Evolutionary conservation across 208 protist genomes (phyloP).

Genomic region (Trypanosoma boissoni): DNA sequence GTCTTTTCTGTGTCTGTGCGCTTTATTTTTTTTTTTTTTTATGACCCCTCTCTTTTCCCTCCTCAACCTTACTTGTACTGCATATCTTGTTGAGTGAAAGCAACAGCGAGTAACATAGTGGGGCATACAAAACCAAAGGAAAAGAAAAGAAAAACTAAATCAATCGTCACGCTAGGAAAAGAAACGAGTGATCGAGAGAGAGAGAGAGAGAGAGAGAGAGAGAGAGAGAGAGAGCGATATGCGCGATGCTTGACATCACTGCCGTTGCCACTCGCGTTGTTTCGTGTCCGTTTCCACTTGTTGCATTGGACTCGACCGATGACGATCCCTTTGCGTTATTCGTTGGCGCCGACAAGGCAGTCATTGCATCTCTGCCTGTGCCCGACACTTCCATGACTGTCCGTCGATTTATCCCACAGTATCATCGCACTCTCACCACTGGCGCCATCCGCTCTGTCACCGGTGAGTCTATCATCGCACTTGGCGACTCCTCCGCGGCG

Average conservation of each 20-base stretch:
- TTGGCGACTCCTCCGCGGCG: constrained; percentile 10
- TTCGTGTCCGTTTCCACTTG: constrained; percentile 18
- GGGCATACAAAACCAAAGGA: too few species aligned
- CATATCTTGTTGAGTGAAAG: too few species aligned
- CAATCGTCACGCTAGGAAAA: too few species aligned
- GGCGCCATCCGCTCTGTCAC: constrained; percentile 7
- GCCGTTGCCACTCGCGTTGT: constrained; percentile 12
- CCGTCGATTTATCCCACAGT: constrained; percentile 19
- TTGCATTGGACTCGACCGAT: not conserved
- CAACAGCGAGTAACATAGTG: too few species aligned
- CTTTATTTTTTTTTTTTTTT: too few species aligned
- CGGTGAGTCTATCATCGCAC: constrained; percentile 1
- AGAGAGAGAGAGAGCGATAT: too few species aligned
- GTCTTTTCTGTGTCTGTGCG: too few species aligned
- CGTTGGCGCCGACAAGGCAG: constrained; percentile 22
- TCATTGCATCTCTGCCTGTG: not conserved
- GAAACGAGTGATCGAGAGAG: too few species aligned
- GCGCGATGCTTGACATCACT: constrained; percentile 28
- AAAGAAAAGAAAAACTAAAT: too few species aligned
- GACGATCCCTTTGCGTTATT: constrained; percentile 1
- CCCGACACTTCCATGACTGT: not conserved
- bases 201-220: too few species aligned
- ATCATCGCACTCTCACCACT: constrained; percentile 19
- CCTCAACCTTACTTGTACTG: too few species aligned
- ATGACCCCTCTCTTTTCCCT: too few species aligned